phyloP scores from a whole-genome alignment of 2,329 filamentous ascomycete genomes.

The Diaporthe sp. region DNA sequence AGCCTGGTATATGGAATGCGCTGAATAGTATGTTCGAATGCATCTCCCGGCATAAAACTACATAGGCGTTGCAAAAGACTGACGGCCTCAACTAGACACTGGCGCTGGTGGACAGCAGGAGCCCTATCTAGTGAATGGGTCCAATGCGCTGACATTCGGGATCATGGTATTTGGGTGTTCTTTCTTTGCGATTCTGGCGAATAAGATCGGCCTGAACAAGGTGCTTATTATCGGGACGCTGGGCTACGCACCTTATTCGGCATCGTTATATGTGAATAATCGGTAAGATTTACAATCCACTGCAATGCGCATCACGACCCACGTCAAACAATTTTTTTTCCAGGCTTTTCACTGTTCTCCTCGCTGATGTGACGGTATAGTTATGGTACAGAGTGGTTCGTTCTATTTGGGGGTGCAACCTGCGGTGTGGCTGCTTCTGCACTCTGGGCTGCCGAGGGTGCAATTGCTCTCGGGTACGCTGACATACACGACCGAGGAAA shows the following conservation, averaged over 20 bases:
- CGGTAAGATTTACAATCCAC: conserved; percentile 39
- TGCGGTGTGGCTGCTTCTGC: conserved; percentile 57
- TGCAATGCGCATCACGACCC: background rate
- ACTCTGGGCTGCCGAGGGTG: conserved; percentile 54
- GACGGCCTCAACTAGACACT: conserved; percentile 42
- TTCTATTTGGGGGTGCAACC: conserved; percentile 57
- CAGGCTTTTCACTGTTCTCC: no score
- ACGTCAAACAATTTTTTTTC: background rate
- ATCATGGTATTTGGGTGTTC: conserved; percentile 62
- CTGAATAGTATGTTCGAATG: conserved; percentile 52
- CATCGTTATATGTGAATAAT: conserved; percentile 60
- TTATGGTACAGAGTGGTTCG: conserved; percentile 59
- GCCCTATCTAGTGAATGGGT: conserved; percentile 56
- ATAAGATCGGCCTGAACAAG: conserved; percentile 57
- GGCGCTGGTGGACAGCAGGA: conserved; percentile 54
- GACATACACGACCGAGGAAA: conserved; percentile 61
- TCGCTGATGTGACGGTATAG: background rate
- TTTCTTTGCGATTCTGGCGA: conserved; percentile 56
- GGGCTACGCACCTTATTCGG: conserved; percentile 60
- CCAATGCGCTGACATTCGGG: conserved; percentile 59
- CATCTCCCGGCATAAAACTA: background rate
- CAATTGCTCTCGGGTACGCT: conserved; percentile 59
- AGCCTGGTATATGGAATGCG: conserved; percentile 63
- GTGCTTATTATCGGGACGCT: conserved; percentile 59
- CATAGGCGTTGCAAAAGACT: background rate